Percentiles rank a stretch among this genome's conserved stretches.
Evolutionary conservation across 2,329 filamentous ascomycete genomes (phyloP).

Genomic region (Monosporascus sp.): DNA sequence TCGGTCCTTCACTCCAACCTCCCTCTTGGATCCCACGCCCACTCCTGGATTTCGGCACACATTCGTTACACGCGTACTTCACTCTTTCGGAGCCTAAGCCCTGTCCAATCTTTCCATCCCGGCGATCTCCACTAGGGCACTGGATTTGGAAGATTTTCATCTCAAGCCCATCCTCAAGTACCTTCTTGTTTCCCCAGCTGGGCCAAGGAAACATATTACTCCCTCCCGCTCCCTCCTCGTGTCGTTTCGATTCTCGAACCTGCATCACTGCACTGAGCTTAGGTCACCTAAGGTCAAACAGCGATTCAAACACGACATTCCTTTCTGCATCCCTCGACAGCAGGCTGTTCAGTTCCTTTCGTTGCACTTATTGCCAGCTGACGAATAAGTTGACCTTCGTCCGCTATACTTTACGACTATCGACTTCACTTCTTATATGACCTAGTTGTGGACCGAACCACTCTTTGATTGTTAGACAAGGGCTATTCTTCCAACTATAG

Average conservation of each 20-base stretch:
- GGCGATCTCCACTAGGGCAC: background rate
- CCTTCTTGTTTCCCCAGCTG: too few species aligned
- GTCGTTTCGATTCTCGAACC: background rate
- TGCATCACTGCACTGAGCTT: background rate
- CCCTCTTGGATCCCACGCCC: conserved; percentile 4
- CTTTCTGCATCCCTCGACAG: conserved; percentile 8
- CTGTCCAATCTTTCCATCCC: conserved; percentile 1
- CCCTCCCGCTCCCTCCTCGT: background rate
- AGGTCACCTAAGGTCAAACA: conserved; percentile 1
- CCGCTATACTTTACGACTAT: conserved; percentile 2
- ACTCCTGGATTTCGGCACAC: conserved; percentile 4
- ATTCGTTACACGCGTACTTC: conserved; percentile 1
- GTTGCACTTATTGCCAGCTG: conserved; percentile 3
- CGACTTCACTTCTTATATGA: conserved; percentile 4
- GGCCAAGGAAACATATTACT: background rate
- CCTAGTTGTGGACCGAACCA: conserved; percentile 5
- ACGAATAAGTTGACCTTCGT: conserved; percentile 19
- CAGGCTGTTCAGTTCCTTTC: conserved; percentile 18
- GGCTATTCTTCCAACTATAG: background rate
- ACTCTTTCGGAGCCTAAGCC: conserved; percentile 10
- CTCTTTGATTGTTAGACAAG: conserved; percentile 1
- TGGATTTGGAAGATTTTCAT: too few species aligned
- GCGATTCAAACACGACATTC: conserved; percentile 2
- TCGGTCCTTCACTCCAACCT: conserved; percentile 5
- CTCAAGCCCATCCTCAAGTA: too few species aligned